Conservation (phyloP, 2,329 filamentous ascomycete species). For the Nigrospora sphaerica region DNA sequence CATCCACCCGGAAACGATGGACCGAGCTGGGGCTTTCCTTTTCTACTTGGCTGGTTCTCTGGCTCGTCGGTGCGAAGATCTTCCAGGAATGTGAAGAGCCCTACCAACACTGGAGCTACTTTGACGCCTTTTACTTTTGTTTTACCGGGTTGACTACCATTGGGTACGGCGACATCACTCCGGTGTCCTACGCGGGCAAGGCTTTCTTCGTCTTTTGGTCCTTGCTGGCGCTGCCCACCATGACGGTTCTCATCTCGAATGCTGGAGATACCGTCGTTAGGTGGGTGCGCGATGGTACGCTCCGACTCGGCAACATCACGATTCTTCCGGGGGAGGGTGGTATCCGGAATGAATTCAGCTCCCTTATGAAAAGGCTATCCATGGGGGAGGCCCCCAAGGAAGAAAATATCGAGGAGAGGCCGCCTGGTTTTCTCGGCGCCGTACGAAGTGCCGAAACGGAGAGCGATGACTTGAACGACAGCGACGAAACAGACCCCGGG, state of each 20-base stretch:
- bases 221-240: slow-evolving; percentile 75
- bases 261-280: slow-evolving; percentile 79
- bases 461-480: slow-evolving; percentile 6
- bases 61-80: slow-evolving; percentile 72
- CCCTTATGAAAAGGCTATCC: slow-evolving; percentile 32
- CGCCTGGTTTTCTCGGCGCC: slow-evolving; percentile 34
- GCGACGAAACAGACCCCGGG: slow-evolving; percentile 11
- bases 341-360: slow-evolving; percentile 37
- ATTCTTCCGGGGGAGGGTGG: slow-evolving; percentile 52
- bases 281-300: slow-evolving; percentile 45
- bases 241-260: slow-evolving; percentile 79
- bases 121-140: slow-evolving; percentile 76
- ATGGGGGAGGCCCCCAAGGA: slow-evolving; percentile 34
- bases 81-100: slow-evolving; percentile 50
- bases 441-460: slow-evolving; percentile 12
- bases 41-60: slow-evolving; percentile 63
- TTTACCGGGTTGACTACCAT: slow-evolving; percentile 80
- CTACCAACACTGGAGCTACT: slow-evolving; percentile 65
- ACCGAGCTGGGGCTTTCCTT: slow-evolving; percentile 62
- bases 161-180: slow-evolving; percentile 76
- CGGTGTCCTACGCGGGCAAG: slow-evolving; percentile 69
- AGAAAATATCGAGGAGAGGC: slow-evolving; percentile 26
- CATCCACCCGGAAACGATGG: slow-evolving; percentile 64
- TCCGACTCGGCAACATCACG: slow-evolving; percentile 50
- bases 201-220: slow-evolving; percentile 95